Conservation (phyloP, 2,329 filamentous ascomycete genomes). For the Venturia oleaginea region DNA sequence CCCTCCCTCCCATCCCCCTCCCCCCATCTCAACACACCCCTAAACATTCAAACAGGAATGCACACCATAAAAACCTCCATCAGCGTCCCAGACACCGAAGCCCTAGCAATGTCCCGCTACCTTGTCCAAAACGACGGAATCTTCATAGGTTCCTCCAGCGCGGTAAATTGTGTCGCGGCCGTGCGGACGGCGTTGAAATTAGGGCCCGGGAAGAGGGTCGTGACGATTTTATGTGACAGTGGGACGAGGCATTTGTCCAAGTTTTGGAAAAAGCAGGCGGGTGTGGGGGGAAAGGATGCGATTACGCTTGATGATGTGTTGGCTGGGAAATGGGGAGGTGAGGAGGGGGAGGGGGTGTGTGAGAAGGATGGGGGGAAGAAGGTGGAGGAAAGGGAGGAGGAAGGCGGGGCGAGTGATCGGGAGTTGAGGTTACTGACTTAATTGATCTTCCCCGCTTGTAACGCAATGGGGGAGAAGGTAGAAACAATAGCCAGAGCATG, state of each 20-base stretch:
- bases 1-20: too few species aligned
- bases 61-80: slow-evolving; percentile 86
- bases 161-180: slow-evolving; percentile 87
- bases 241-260: slow-evolving; percentile 73
- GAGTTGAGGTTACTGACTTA: neutral
- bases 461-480: neutral
- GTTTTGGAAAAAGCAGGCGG: slow-evolving; percentile 68
- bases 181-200: slow-evolving; percentile 58
- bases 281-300: slow-evolving; percentile 46
- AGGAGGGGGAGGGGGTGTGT: neutral
- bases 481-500: neutral
- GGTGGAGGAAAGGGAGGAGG: neutral
- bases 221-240: slow-evolving; percentile 76
- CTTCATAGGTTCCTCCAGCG: slow-evolving; percentile 87
- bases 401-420: neutral
- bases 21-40: too few species aligned
- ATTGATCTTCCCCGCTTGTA: neutral
- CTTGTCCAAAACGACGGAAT: slow-evolving; percentile 91
- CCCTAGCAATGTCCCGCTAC: slow-evolving; percentile 90
- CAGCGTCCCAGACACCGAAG: slow-evolving; percentile 79
- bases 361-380: neutral
- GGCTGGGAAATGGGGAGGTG: slow-evolving; percentile 22
- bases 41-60: slow-evolving; percentile 45
- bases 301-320: slow-evolving; percentile 49
- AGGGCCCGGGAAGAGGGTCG: slow-evolving; percentile 53